Base-by-base conservation (phyloP, 805 yeast genomes). In the Helenozyma rhizophorensis region DNA sequence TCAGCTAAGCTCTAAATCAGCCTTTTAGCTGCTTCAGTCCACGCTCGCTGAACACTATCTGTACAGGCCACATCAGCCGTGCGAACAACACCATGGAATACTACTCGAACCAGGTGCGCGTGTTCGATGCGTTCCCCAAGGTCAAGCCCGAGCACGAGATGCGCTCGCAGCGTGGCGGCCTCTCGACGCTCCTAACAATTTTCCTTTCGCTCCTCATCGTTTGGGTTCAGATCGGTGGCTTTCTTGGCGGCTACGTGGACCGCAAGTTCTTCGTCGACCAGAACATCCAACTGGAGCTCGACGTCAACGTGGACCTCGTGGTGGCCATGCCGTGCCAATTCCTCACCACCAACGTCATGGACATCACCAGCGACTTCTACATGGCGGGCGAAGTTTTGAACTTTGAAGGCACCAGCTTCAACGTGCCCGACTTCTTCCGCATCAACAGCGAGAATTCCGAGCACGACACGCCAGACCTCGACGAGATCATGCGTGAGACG, bases 141-240 rank as follows among this genome's bases (percentile, higher is more conserved):
- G 69, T 66, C 19, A 63, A 60, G 33, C 51, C 68, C 4, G 62
- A 62, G 47, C 88, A 86, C 50, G 72, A 80, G 28, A 82, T 83
- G 29, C 66, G 86, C 43, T 82, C 95, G 1, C 61, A 74, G 18
- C 69, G 93, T 41, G 96, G 96, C 22, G 89, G 93, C 4, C 53
- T 75, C 12, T 75, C 88, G 11, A 80, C 95, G 0, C 45, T 86
- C 4, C 26, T 82, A 29, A 78, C 88, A 11, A 66, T 72, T n/a
- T 43, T 82, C 16, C 68, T 73, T 37, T 72, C 83, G 12, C 48
- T 86, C 11, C 75, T 87, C 50, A 64, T 89, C 23, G 57, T 85
- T 5, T 90, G 94, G 85, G 75, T 85, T 10, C 94, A 89, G 53
- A 60, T 88, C 18, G 95, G 97, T 6, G 81, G 83, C 10, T 85